Evolutionary conservation across 345 rosid species (phyloP), one percentile per base, ranked within the genome.

Genomic region (Moricandia arvensis): DNA sequence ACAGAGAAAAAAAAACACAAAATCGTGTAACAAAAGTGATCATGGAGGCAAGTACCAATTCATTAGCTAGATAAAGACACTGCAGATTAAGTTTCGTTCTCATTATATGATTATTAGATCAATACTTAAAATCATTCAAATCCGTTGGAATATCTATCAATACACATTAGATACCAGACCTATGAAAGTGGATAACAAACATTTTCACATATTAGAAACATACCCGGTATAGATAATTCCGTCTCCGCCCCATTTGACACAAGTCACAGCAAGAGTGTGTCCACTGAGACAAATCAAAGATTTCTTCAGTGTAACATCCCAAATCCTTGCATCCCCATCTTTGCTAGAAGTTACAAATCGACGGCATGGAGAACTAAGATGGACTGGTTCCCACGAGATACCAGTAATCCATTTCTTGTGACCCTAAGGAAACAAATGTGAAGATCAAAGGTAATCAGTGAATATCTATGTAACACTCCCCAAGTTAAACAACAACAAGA

Each of bases 341-440:
- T 92, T 92, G 85, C 99, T 88, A 69, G 93, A 85, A 85, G 93
- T 95, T 59, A 92, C 98, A 83, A 92, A 95, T 63, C 96, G 94
- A 68, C 94, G 88, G 54, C 93, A 86, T n/a, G 98, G 99, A 76
- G 98, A 84, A 59, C 73, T 95, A 81, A 92, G 86, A 72, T 95
- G 99, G 53, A 86, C 81, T 69, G 99, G 98, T 79, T 95, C 99
- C 98, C 99, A 95, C 9, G 99, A 90, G 75, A 95, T 88, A 53
- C 93, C 98, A 47, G 97, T 92, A 69, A 95, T 92, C 99, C 99
- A 95, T 82, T 95, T 92, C 82, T 93, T 92, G 84, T 95, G 99
- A 33, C 99, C 98, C 99, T 95, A 73, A 70, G 17, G 17, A 45
- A 12, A 13, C 27, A 61, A n/a, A 57, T 38, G 30, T 82, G 17